Evolutionary conservation across 306 rosid genomes (phyloP), one percentile per base, ranked within the genome.

Genomic region (Acacia crassicarpa): DNA sequence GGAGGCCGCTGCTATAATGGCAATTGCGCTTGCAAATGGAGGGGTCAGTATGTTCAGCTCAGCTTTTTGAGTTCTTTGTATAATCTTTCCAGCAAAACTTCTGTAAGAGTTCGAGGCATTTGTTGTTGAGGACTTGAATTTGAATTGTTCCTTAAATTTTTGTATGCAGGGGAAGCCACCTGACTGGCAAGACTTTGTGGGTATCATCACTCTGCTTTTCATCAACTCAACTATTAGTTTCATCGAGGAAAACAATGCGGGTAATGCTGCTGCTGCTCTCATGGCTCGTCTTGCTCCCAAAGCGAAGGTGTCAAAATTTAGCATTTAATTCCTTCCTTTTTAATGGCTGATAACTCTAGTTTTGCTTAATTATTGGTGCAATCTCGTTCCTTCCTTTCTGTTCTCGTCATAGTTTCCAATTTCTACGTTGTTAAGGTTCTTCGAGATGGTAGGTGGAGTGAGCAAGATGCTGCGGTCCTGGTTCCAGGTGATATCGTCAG

Each of bases 1-100:
- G 99, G 99, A 95, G 81, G 98, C 98, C 51, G 98, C 99, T 78
- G 99, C 99, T 75, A 95, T 95, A 32, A 95, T 95, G 99, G 98
- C 99, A 12, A 95, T 95, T 89, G 99, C 99, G 0, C 98, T 95
- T 61, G 99, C 99, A 5, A 95, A 95, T 91, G 99, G 99, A 80
- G 99, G 99, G 87, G 99, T 95, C 70, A 89, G 90, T 86, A 6
- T 25, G 20, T 22, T 82, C 27, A 15, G 61, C 54, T 82, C 38
- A 15, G 56, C 61, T 63, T 67, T 81, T 62, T 20, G 20, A 43
- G 80, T 70, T 89, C 20, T 23, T 67, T 73, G 35, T 14, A 65
- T 62, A 19, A 69, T 71, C 38, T 78, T 15, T 11, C 1, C 48
- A 4, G 54, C 20, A 27, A 75, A 38, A 32, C 17, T 75, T 75